These are phyloP conservation scores for Agaricus sinodeliciosus DNA, from an alignment of 768 basidiomycete genomes.

Conservation along the genomic window DNA sequence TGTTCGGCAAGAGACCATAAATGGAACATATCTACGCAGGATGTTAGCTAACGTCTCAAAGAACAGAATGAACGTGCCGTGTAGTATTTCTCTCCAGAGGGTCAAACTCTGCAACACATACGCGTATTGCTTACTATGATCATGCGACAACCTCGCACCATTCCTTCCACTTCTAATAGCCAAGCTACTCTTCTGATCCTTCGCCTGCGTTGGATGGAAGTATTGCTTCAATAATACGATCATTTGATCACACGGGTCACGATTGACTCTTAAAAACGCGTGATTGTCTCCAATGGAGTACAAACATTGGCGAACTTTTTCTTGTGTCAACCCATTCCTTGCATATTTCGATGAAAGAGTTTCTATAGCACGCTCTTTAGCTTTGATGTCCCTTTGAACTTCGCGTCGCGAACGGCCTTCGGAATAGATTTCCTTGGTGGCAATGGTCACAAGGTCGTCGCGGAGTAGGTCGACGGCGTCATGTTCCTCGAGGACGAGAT, in stretches of 20 bases:
- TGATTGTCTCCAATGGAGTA: constrained; percentile 91
- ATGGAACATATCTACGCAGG: constrained; percentile 72
- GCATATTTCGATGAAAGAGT: constrained; percentile 59
- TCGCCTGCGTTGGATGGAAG: constrained; percentile 69
- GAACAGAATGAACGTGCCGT: constrained; percentile 40
- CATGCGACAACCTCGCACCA: constrained; percentile 77
- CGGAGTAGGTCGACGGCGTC: constrained; percentile 63
- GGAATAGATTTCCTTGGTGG: constrained; percentile 78
- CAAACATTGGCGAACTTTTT: constrained; percentile 68
- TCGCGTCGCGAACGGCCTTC: constrained; percentile 68
- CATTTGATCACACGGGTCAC: constrained; percentile 85
- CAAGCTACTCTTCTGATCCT: constrained; percentile 57
- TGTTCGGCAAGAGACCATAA: constrained; percentile 78
- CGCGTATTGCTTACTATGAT: constrained; percentile 79
- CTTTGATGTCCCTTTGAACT: constrained; percentile 79
- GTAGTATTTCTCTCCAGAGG: constrained; percentile 80
- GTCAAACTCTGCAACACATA: constrained; percentile 85
- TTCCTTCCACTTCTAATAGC: constrained; percentile 78
- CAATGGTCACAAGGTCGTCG: constrained; percentile 67
- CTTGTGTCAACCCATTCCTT: constrained; percentile 51
- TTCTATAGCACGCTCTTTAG: constrained; percentile 82
- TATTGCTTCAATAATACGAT: constrained; percentile 68
- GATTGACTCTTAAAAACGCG: constrained; percentile 79
- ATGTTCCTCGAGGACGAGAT: constrained; percentile 57
- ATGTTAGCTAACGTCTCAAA: neutral